Percentiles rank a stretch among this genome's conserved stretches.
Conservation (phyloP, 2,329 filamentous ascomycete species). For the Hypoxylon sp. region DNA sequence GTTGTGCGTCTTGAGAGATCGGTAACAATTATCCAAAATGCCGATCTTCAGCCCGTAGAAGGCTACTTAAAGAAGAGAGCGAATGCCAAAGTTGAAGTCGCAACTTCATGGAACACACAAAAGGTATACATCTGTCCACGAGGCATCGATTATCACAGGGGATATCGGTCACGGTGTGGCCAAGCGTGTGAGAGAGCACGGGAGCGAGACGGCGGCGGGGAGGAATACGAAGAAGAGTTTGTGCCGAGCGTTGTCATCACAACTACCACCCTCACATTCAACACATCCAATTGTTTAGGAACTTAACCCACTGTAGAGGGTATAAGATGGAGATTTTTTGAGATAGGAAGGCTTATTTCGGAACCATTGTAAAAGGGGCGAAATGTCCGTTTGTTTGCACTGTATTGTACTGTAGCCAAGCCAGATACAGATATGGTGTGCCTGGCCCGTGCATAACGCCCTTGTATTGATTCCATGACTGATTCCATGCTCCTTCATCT, state of each 20-base stretch:
- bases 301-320: no score
- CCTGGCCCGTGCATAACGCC: constrained; percentile 30
- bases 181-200: constrained; percentile 14
- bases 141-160: constrained; percentile 44
- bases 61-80: neutral
- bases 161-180: constrained; percentile 42
- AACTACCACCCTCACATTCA: constrained; percentile 18
- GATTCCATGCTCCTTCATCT: constrained; percentile 5
- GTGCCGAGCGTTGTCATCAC: constrained; percentile 13
- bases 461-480: constrained; percentile 34
- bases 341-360: neutral
- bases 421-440: constrained; percentile 1
- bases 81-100: constrained; percentile 20
- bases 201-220: neutral
- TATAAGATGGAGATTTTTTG: no score
- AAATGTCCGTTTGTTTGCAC: neutral
- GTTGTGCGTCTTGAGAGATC: constrained; percentile 44
- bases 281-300: neutral
- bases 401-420: constrained; percentile 28
- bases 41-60: neutral
- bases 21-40: constrained; percentile 1
- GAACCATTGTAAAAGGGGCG: neutral
- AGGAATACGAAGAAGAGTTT: constrained; percentile 21
- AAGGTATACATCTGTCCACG: constrained; percentile 60
- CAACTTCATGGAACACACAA: constrained; percentile 49